phyloP scores from a whole-genome alignment of 345 rosid species.

The Heritiera fomes region DNA sequence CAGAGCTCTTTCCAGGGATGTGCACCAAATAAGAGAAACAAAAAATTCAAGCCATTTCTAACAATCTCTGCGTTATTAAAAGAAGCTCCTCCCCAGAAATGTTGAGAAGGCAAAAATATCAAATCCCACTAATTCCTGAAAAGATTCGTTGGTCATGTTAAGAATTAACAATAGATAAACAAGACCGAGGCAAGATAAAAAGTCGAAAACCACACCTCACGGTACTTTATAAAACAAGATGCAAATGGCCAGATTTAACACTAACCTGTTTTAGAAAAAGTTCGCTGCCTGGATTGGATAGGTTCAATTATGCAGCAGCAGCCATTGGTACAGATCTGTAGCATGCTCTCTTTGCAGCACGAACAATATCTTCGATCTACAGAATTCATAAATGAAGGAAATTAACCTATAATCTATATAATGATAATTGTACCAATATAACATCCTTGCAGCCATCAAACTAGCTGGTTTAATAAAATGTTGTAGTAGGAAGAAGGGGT shows the following conservation, averaged over 20 bases:
- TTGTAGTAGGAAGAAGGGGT: not conserved
- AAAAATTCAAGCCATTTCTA: constrained; percentile 15
- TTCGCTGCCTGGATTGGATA: constrained; percentile 11
- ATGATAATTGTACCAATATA: not conserved
- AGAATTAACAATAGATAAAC: not conserved
- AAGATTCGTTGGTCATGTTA: not conserved
- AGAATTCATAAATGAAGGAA: not conserved
- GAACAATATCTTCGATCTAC: constrained; percentile 63
- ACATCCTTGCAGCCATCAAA: not conserved
- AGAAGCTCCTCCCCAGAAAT: constrained; percentile 22
- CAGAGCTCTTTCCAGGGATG: not conserved
- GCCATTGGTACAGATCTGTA: constrained; percentile 48
- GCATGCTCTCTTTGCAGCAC: constrained; percentile 70
- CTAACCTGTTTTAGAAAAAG: constrained; percentile 16
- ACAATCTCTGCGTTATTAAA: constrained; percentile 34
- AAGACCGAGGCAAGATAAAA: not conserved
- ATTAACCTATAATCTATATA: not conserved
- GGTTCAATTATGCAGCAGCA: constrained; percentile 31
- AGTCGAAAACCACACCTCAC: not conserved
- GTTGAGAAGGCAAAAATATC: constrained; percentile 23
- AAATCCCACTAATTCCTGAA: constrained; percentile 23
- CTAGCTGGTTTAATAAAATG: not conserved
- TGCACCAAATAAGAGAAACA: not conserved
- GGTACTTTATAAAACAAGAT: not conserved
- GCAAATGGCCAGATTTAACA: not conserved